These are phyloP conservation scores for Lentinula novae-zelandiae DNA, from an alignment of 1,284 basidiomycete genomes.

Conservation along the genomic window DNA sequence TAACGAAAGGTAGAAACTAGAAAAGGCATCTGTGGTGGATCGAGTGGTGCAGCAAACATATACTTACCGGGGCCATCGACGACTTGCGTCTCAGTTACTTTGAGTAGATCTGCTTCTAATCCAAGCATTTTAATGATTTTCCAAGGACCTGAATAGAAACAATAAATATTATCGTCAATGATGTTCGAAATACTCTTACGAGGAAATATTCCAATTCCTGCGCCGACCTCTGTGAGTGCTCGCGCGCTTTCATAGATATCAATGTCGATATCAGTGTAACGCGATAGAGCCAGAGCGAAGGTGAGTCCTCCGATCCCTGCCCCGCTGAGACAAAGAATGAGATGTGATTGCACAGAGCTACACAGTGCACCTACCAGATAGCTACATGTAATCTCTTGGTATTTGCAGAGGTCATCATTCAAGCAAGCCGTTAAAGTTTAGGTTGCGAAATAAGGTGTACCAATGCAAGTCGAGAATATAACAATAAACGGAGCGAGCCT, in stretches of 20 bases:
- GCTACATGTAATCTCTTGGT: constrained; percentile 15
- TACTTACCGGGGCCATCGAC: constrained; percentile 34
- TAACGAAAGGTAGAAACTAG: constrained; percentile 32
- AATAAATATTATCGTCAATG: not conserved
- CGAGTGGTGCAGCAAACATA: not conserved
- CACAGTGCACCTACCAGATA: constrained; percentile 13
- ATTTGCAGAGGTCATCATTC: constrained; percentile 3
- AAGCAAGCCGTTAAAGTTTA: not conserved
- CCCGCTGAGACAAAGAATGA: constrained; percentile 25
- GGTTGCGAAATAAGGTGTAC: not conserved
- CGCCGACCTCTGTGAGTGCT: constrained; percentile 37
- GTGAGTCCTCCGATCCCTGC: constrained; percentile 35
- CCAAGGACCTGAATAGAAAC: constrained; percentile 29
- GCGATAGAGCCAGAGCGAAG: constrained; percentile 32
- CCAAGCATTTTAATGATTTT: constrained; percentile 45
- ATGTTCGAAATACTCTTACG: constrained; percentile 25
- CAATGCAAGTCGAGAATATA: not conserved
- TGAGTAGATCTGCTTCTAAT: constrained; percentile 43
- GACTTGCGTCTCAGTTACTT: constrained; percentile 33
- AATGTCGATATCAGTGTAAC: constrained; percentile 34
- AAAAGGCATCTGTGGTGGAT: not conserved
- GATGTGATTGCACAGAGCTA: not conserved
- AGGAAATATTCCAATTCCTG: constrained; percentile 48
- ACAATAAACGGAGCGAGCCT: not conserved
- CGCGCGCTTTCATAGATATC: constrained; percentile 38